These are phyloP conservation scores for Pythium pyrilobum DNA, from an alignment of 352 stramenopile genomes.

Conservation along the genomic window DNA sequence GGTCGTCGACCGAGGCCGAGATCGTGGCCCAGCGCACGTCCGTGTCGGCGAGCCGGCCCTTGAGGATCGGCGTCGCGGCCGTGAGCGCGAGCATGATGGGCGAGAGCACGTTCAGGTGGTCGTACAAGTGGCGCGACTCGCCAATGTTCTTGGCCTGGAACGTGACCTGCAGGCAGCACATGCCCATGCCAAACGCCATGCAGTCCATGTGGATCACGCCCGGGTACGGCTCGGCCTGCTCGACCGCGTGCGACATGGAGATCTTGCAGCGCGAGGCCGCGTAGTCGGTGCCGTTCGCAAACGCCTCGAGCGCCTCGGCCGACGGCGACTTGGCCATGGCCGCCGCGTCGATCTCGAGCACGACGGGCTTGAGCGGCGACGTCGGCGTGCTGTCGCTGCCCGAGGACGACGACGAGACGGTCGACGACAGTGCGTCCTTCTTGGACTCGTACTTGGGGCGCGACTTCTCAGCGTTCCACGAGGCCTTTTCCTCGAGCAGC, in stretches of 20 bases:
- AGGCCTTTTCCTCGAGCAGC: conserved; percentile 59
- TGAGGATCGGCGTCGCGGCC: conserved; percentile 97
- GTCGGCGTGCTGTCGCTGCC: conserved; percentile 16
- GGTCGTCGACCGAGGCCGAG: conserved; percentile 95
- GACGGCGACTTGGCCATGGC: conserved; percentile 75
- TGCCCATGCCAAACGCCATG: conserved; percentile 99
- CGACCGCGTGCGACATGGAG: conserved; percentile 57
- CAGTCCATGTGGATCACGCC: conserved; percentile 98
- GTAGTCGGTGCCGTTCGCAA: conserved; percentile 27
- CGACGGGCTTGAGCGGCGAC: conserved; percentile 4
- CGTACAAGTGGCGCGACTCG: conserved; percentile 98
- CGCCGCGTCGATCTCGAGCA: not conserved
- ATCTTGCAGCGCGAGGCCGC: conserved; percentile 51
- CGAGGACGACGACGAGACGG: not conserved
- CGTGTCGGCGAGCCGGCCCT: conserved; percentile 90
- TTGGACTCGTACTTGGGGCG: conserved; percentile 77
- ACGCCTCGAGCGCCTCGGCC: conserved; percentile 35
- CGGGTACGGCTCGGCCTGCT: conserved; percentile 76
- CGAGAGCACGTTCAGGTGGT: conserved; percentile 98
- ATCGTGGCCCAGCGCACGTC: conserved; percentile 97
- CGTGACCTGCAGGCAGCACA: conserved; percentile 99
- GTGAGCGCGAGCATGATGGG: conserved; percentile 98
- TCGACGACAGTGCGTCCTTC: conserved; percentile 19
- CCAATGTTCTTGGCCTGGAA: conserved; percentile 97
- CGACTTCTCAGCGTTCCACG: conserved; percentile 76